Evolutionary conservation across 495 filamentous ascomycete genomes (phyloP), one percentile per base, ranked within the genome.

Genomic region (Penicillium chermesinum): DNA sequence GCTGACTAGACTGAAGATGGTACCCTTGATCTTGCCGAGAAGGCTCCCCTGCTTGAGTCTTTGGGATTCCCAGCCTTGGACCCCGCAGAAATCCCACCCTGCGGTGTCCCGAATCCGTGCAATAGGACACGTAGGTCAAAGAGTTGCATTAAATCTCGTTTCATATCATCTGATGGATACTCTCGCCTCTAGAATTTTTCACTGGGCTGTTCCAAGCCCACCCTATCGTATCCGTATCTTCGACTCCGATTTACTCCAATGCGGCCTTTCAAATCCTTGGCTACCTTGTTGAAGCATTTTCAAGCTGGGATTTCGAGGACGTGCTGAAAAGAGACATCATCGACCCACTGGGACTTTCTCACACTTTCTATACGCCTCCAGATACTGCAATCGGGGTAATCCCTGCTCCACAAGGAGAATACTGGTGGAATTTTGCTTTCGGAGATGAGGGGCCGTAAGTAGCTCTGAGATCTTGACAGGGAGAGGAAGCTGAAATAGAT

Each of bases 161-260:
- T 66, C 40, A 12, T 55, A 52, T n/a, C 7, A 33, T 7, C 30
- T 33, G 7, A 14, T 37, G 1, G 2, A 0, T 10, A 5, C 0
- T 22, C n/a, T 7, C 14, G 6, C 7, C 2, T 0, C 4, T 18
- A 76, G 76, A 78, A 43, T 80, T 80, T 57, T 79, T 83, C 58
- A 44, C 59, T 1, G 79, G 76, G 2, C 53, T 82, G 13, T 54
- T 72, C 3, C 41, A 50, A 38, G 22, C 34, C 7, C 52, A 73
- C 32, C 79, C 80, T 0, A 64, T 78, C 7, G 74, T 75, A 45
- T 54, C 70, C 2, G 70, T 74, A 3, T 74, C 67, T 3, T 59
- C 69, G 13, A 77, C 73, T 0, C 74, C 81, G 0, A 69, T 73
- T 3, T 85, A 84, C 55, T 83, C 80, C 4, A 84, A 84, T 54